Base-by-base conservation (phyloP, 164 flowering plant species). In the Liquidambar formosana region DNA sequence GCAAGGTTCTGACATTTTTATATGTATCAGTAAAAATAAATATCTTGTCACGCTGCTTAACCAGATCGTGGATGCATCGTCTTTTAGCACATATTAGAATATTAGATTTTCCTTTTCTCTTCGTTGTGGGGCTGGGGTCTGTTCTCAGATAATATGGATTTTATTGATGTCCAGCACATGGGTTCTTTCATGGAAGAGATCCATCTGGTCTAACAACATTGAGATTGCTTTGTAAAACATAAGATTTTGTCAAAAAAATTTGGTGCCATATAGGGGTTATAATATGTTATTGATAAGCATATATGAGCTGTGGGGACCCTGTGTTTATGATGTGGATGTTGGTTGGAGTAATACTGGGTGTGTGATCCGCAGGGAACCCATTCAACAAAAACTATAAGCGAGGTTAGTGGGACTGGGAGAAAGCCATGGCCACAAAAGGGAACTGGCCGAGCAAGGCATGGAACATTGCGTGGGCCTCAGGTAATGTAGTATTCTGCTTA, bases 361-460 rank as follows among this genome's bases (percentile, higher is more conserved):
- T n/a, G 8, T 63, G 48, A 23, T 53, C 25, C 1, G 13, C 84
- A 93, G 98, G 98, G 98, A 60, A 93, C 98, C 54, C 97, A 91
- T 83, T 93, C 97, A 71, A 95, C 99, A 33, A 95, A 93, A 86
- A 92, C 97, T 15, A 83, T 95, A 28, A 95, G 99, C 64, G 99
- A 93, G 78, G 99, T 89, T 48, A 89, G 96, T 81, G 97, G 97
- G 19, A 91, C 95, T 51, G 98, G 99, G 22, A 87, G 80, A 83
- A 94, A 95, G 78, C 97, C 99, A 61, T 91, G 88, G 85, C 73
- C 22, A 33, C 99, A 93, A 64, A 95, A 95, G 78, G 94, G 94
- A 13, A 85, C 93, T 57, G 98, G 94, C 53, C 75, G 85, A 77
- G 99, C 99, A 67, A 86, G 99, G 79, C 99, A 91, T 68, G 97